Conservation (phyloP, 2,329 filamentous ascomycete species). For the Fusarium sp. region DNA sequence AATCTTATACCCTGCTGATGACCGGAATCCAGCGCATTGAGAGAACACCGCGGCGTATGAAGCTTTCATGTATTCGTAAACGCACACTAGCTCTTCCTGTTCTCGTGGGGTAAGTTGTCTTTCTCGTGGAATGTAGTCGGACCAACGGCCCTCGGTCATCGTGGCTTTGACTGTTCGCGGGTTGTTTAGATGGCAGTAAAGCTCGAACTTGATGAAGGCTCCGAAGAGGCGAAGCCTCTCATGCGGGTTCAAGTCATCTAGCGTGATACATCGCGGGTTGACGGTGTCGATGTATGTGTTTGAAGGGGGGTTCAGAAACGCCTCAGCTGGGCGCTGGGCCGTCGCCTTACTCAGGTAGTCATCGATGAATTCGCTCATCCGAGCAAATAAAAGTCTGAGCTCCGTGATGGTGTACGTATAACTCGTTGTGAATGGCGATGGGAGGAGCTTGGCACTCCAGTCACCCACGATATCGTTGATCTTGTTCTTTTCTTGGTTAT, state of each 20-base stretch:
- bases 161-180: too few species aligned
- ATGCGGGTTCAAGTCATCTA: not conserved
- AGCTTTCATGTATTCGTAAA: slow-evolving; percentile 7
- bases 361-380: not conserved
- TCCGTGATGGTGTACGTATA: not conserved
- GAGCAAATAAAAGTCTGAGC: not conserved
- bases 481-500: accelerated
- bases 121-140: too few species aligned
- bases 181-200: not conserved
- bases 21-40: not conserved
- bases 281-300: not conserved
- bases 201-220: not conserved
- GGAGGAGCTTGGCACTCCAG: not conserved
- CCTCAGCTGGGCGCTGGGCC: not conserved
- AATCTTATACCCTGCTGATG: not conserved
- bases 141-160: too few species aligned
- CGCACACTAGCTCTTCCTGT: not conserved
- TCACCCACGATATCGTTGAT: not conserved
- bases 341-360: not conserved
- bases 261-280: not conserved
- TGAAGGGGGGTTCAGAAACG: not conserved
- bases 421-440: not conserved
- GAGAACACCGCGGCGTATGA: not conserved
- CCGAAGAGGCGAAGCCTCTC: not conserved
- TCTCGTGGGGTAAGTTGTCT: too few species aligned